phyloP scores from a whole-genome alignment of 352 stramenopile genomes.

The Pythium chondricola region DNA sequence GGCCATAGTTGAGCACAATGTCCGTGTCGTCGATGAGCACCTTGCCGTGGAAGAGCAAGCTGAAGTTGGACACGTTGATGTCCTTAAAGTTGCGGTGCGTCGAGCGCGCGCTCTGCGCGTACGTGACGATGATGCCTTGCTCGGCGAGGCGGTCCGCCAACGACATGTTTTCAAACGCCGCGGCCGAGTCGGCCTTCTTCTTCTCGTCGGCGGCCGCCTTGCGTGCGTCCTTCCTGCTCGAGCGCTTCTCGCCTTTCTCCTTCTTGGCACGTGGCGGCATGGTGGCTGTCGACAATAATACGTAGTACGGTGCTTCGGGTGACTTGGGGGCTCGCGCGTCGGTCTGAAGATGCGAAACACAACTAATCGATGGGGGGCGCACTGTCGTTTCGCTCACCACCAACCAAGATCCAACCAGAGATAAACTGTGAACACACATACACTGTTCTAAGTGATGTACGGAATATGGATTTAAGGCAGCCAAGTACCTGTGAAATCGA shows the following conservation, averaged over 20 bases:
- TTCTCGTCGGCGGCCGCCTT: constrained; percentile 78
- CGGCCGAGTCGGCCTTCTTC: constrained; percentile 59
- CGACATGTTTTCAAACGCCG: constrained; percentile 65
- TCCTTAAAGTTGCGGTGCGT: constrained; percentile 96
- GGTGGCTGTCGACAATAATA: background rate
- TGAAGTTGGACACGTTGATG: constrained; percentile 97
- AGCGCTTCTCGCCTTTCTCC: constrained; percentile 37
- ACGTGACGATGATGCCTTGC: constrained; percentile 96
- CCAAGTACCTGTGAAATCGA: no score
- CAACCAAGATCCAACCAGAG: constrained; percentile 26
- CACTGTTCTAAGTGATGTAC: background rate
- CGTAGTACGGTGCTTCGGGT: background rate
- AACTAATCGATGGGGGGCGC: background rate
- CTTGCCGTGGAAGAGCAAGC: constrained; percentile 95
- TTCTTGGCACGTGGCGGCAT: constrained; percentile 68
- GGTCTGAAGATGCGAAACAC: background rate
- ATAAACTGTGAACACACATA: background rate
- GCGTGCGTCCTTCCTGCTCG: constrained; percentile 70
- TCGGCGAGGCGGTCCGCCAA: constrained; percentile 87
- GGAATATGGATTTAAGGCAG: no score
- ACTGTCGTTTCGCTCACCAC: constrained; percentile 19
- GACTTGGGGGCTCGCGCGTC: background rate
- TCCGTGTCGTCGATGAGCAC: constrained; percentile 94
- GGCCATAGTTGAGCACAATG: constrained; percentile 96
- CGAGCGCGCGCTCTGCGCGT: constrained; percentile 87